These are phyloP conservation scores for Echeveria elegans DNA, from an alignment of 164 flowering plant species.

Conservation along the genomic window DNA sequence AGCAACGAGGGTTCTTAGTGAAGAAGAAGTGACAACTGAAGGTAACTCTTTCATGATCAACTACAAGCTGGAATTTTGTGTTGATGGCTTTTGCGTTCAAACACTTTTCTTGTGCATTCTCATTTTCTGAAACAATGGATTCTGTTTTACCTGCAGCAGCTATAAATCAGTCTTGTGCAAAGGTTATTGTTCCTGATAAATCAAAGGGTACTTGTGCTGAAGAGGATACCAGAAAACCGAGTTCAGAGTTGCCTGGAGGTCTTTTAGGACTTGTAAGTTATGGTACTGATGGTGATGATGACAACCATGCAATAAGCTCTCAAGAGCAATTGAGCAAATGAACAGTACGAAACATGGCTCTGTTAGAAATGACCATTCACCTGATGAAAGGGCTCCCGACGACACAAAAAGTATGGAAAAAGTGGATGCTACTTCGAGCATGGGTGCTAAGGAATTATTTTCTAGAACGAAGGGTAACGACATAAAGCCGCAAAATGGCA, in stretches of 20 bases:
- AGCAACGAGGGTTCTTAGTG: slow-evolving; percentile 79
- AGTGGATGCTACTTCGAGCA: background rate
- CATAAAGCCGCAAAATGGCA: background rate
- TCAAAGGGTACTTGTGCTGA: slow-evolving; percentile 27
- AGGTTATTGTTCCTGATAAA: slow-evolving; percentile 33
- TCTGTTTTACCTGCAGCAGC: slow-evolving; percentile 26
- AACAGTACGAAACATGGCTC: slow-evolving; percentile 15
- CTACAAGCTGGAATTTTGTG: background rate
- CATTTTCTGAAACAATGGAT: background rate
- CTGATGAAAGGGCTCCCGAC: slow-evolving; percentile 5
- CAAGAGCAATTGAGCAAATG: slow-evolving; percentile 16
- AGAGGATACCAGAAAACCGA: slow-evolving; percentile 36
- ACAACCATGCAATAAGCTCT: slow-evolving; percentile 37
- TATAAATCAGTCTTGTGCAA: background rate
- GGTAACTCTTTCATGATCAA: slow-evolving; percentile 26
- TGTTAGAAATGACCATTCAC: no score
- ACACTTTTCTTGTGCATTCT: background rate
- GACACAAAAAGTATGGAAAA: background rate
- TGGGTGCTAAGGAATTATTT: background rate
- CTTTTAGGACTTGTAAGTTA: slow-evolving; percentile 81
- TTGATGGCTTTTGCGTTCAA: background rate
- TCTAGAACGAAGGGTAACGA: background rate
- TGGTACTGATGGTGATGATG: slow-evolving; percentile 81
- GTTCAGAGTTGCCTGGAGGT: slow-evolving; percentile 49
- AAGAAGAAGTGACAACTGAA: slow-evolving; percentile 46